Base-by-base conservation (phyloP, 306 rosid species). In the Glycyrrhiza uralensis region DNA sequence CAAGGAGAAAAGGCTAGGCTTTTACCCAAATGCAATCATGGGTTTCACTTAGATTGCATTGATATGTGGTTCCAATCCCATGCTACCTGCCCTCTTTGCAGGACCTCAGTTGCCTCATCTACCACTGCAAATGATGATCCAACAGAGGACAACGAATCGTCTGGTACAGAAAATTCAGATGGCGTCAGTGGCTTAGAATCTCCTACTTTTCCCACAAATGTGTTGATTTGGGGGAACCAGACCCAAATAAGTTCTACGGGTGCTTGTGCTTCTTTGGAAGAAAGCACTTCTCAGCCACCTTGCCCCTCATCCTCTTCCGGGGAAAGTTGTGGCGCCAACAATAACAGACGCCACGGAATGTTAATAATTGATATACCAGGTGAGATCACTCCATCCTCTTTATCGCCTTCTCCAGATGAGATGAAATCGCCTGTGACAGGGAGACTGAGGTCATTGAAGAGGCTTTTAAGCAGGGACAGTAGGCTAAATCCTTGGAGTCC, bases 61-160 rank as follows among this genome's bases (percentile, higher is more conserved):
- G 99, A 91, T 78, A 94, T 88, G 99, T 94, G 99, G 99, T 89
- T 94, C 56, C 96, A 86, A 33, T 94, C 93, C 12, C 97, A 94
- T 81, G 78, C 97, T 1, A 91, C 97, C 0, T 94, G 99, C 56
- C 99, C 99, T 2, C 85, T 94, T 47, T 94, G 99, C 47, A 80
- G 99, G 67, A 77, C 83, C 82, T 74, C 87, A 0, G 91, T 92
- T 4, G 81, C 67, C 22, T 76, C 89, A 29, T 30, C 66, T 1
- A 3, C 38, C 11, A 29, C 33, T 19, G 13, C 52, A 41, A 38
- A 9, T 39, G 61, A 22, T 54, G 32, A 22, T 22, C 65, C 35
- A 69, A 0, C 60, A 7, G 75, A 59, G 55, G 44, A 22, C 47
- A 28, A 6, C 26, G 65, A 24, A 11, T 42, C 66, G 45, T 45